A percentile compares a stretch with the other conserved stretches of the same genome.
These are phyloP conservation scores for Mycena floridula DNA, from an alignment of 768 basidiomycete genomes.

Conservation along the genomic window DNA sequence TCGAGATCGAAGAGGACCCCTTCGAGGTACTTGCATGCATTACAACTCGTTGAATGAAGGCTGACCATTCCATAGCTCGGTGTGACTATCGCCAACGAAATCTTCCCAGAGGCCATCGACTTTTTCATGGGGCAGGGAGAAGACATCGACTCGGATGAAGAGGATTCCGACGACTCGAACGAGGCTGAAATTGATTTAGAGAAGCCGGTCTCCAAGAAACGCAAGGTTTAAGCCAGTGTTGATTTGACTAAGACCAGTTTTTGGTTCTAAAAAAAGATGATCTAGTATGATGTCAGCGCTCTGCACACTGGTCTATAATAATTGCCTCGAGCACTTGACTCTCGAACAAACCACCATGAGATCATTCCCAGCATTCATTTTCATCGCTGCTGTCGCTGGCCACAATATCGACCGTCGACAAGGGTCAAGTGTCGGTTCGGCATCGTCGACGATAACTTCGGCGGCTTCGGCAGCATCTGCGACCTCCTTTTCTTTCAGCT, in stretches of 20 bases:
- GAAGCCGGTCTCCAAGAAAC: constrained; percentile 74
- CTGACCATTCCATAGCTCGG: constrained; percentile 47
- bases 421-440: too few relatives aligned
- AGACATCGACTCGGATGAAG: constrained; percentile 59
- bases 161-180: constrained; percentile 67
- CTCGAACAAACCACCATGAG: too few relatives aligned
- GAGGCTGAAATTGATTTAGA: constrained; percentile 87
- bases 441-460: constrained; percentile 10
- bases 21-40: constrained; percentile 48
- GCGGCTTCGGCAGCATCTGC: constrained; percentile 14
- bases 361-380: too few relatives aligned
- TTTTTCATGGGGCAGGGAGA: constrained; percentile 72
- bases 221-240: constrained; percentile 39
- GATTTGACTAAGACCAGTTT: too few relatives aligned
- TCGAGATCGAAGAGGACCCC: constrained; percentile 60
- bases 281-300: background rate
- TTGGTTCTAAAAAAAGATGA: too few relatives aligned
- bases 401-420: too few relatives aligned
- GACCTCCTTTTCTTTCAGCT: constrained; percentile 35
- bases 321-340: too few relatives aligned
- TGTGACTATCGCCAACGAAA: constrained; percentile 62
- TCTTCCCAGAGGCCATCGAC: constrained; percentile 78
- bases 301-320: too few relatives aligned
- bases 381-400: too few relatives aligned
- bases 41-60: too few relatives aligned